A percentile compares a stretch with the other conserved stretches of the same genome.
Conservation (phyloP, 352 stramenopile genomes). For the Phytophthora palmivora region DNA sequence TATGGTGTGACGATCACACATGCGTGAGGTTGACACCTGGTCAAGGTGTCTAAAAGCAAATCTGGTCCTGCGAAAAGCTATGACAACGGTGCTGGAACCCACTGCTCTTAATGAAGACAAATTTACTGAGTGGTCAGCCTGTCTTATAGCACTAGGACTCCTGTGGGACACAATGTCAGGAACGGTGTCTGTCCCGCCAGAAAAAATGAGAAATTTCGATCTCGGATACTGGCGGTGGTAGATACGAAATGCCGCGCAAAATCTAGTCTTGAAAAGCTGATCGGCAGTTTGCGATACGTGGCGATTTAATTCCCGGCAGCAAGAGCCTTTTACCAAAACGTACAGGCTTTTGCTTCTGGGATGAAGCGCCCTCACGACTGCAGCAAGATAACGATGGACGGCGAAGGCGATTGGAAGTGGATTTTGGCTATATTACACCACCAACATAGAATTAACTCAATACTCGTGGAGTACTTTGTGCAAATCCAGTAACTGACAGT, state of each 20-base stretch:
- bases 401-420: neutral
- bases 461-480: slow-evolving; percentile 11
- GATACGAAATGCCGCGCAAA: neutral
- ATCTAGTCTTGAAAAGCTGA: slow-evolving; percentile 1
- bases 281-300: slow-evolving; percentile 20
- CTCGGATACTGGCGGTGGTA: neutral
- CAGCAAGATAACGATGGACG: neutral
- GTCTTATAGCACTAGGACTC: slow-evolving; percentile 10
- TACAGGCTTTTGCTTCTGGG: slow-evolving; percentile 18
- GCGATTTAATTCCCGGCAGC: slow-evolving; percentile 13
- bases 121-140: slow-evolving; percentile 7
- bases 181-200: neutral
- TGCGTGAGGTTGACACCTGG: too few relatives aligned
- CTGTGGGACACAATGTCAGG: slow-evolving; percentile 7
- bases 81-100: too few relatives aligned
- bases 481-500: neutral
- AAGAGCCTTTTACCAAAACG: slow-evolving; percentile 15
- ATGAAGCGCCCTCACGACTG: neutral
- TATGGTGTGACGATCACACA: too few relatives aligned
- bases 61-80: too few relatives aligned
- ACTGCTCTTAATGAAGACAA: slow-evolving; percentile 2
- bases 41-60: too few relatives aligned
- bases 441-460: slow-evolving; percentile 4
- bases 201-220: slow-evolving; percentile 9
- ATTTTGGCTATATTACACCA: neutral